phyloP scores from a whole-genome alignment of 306 rosid species.

The Cicer yamashitae region DNA sequence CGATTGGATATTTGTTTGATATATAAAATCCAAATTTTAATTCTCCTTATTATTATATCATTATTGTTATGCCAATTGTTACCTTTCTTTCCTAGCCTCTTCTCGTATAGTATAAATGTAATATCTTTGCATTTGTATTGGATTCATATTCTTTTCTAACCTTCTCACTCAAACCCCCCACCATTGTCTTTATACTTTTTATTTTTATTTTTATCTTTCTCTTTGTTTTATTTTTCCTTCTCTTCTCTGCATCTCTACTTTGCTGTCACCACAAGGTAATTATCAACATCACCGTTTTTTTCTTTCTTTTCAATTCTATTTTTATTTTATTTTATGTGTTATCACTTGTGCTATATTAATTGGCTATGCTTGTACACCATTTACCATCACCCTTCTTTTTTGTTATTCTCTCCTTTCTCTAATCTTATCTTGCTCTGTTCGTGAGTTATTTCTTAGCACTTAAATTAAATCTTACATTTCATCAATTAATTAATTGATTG shows the following conservation, averaged over 20 bases:
- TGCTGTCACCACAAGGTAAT: constrained; percentile 53
- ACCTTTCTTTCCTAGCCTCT: constrained; percentile 40
- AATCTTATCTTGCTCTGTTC: neutral
- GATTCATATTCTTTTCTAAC: constrained; percentile 75
- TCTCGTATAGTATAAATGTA: constrained; percentile 33
- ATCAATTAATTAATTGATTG: neutral
- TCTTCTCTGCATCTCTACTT: constrained; percentile 50
- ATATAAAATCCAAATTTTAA: constrained; percentile 26
- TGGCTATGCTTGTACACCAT: constrained; percentile 5
- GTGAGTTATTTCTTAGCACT: constrained; percentile 12
- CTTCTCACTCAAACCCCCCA: constrained; percentile 60
- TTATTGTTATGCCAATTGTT: constrained; percentile 17
- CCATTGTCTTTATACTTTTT: constrained; percentile 29
- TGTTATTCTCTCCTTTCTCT: constrained; percentile 13
- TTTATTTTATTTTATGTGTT: neutral
- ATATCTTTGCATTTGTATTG: constrained; percentile 32
- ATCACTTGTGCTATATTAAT: constrained; percentile 37
- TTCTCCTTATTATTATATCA: constrained; percentile 11
- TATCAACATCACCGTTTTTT: constrained; percentile 46
- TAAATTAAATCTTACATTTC: constrained; percentile 36
- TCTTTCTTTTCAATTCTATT: neutral
- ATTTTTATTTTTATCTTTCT: neutral
- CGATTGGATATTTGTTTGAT: constrained; percentile 25
- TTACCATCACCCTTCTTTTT: constrained; percentile 3
- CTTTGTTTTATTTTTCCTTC: constrained; percentile 25